Percentiles rank a stretch among this genome's conserved stretches.
Conservation (phyloP, 768 basidiomycete species). For the Aureoboletus auriporus region DNA sequence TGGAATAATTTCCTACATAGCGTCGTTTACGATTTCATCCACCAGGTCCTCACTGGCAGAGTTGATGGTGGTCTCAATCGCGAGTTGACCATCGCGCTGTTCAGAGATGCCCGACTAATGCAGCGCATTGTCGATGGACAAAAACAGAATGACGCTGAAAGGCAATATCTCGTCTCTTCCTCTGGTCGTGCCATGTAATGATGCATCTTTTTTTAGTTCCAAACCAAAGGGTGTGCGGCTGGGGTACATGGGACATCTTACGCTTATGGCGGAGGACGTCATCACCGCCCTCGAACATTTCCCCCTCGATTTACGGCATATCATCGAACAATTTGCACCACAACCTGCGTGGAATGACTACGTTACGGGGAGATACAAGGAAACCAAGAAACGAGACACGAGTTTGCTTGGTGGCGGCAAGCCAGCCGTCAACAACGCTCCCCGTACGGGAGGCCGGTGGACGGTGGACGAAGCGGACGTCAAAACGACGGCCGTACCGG, state of each 20-base stretch:
- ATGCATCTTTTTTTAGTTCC: conserved; percentile 36
- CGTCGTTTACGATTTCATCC: conserved; percentile 92
- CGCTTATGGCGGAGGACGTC: conserved; percentile 92
- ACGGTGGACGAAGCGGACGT: conserved; percentile 67
- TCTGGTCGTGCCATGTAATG: conserved; percentile 6
- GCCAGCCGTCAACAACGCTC: conserved; percentile 47
- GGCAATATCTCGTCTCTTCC: conserved; percentile 39
- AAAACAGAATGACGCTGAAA: conserved; percentile 68
- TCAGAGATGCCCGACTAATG: conserved; percentile 82
- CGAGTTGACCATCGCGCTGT: conserved; percentile 77
- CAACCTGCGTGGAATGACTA: conserved; percentile 87
- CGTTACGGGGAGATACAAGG: conserved; percentile 77
- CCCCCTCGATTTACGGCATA: conserved; percentile 68
- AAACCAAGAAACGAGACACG: conserved; percentile 80
- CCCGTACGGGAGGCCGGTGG: conserved; percentile 43
- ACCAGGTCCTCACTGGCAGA: conserved; percentile 89
- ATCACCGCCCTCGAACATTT: conserved; percentile 86
- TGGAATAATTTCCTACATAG: conserved; percentile 99
- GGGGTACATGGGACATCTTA: conserved; percentile 97
- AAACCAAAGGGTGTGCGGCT: conserved; percentile 77
- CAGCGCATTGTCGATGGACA: conserved; percentile 87
- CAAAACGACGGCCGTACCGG: conserved; percentile 20
- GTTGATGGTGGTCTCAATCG: conserved; percentile 81
- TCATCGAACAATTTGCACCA: conserved; percentile 65
- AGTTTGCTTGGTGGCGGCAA: conserved; percentile 84